Evolutionary conservation across 2,329 filamentous ascomycete species (phyloP), one percentile per base, ranked within the genome.

Genomic region (Neonectria ditissima): DNA sequence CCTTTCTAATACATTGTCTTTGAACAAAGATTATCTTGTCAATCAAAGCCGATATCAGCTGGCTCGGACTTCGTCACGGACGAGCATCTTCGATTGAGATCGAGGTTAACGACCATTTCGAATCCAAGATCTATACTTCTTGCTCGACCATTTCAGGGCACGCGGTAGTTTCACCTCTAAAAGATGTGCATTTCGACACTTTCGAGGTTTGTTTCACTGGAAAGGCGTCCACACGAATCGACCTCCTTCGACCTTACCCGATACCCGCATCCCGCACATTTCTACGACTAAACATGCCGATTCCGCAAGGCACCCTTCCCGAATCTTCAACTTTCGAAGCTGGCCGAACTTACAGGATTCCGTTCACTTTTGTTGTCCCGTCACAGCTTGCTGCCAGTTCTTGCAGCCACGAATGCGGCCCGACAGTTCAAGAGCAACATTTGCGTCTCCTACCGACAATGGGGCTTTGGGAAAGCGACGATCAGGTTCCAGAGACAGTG

Each of bases 101-200:
- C 5, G 16, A 34, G 1, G 45, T 71, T 9, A 50, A 72, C 22
- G 48, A 68, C 4, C 65, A 72, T 1, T 71, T 71, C 6, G 56
- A 69, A 20, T 63, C 67, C 16, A 70, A 70, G 8, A 52, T 63
- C 8, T 71, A 72, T 2, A 72, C 69, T 6, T 72, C 62, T 1
- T 65, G 63, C 11, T 71, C 69, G 6, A 51, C 59, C 13, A 55
- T 71, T 2, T 59, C 69, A 1, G 69, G 69, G 34, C 26, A 26
- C 0, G 59, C 69, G 0, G 65, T 57, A 1, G 30, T 71, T 3
- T 53, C 53, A 2, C 55, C 63, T 0, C 58, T 50, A 16, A 16
- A 47, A 2, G 54, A 65, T 22, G 37, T 70, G 5, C 39, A 59
- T 1, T 59, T 72, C 8, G 67, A 72, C 6, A 37, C 56, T 0